Evolutionary conservation across 2,329 filamentous ascomycete species (phyloP).

Genomic region (Colletotrichum cordylinicola): DNA sequence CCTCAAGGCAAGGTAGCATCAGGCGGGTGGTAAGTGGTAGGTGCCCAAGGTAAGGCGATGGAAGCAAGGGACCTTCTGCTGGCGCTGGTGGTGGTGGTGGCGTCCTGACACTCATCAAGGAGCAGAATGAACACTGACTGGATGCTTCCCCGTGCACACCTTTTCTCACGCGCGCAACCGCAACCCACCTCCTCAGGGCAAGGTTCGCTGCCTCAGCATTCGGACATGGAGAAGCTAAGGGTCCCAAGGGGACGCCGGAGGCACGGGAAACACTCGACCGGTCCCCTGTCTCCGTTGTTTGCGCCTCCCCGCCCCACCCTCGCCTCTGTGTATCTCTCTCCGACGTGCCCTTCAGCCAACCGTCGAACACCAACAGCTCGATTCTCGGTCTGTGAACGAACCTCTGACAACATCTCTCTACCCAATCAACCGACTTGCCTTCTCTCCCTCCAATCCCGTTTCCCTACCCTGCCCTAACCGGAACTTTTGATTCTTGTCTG

Average conservation of each 20-base stretch:
- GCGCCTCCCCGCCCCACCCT: not conserved
- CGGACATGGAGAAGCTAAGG: not conserved
- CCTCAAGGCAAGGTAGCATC: not conserved
- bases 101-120: not conserved
- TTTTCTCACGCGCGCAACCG: not conserved
- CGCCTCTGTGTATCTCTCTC: not conserved
- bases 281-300: not conserved
- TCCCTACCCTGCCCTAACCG: not conserved
- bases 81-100: not conserved
- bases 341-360: not conserved
- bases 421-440: not conserved
- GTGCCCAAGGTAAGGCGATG: not conserved
- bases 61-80: not conserved
- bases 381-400: not conserved
- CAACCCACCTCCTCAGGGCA: conserved; percentile 9
- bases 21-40: not conserved
- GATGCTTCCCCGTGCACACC: not conserved
- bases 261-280: not conserved
- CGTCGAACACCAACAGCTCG: not conserved
- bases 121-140: not conserved
- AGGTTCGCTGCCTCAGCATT: not conserved
- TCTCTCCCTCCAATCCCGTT: not conserved
- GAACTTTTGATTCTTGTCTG: not conserved
- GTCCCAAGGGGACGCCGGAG: not conserved
- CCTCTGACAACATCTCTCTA: not conserved